Evolutionary conservation across 2,329 filamentous ascomycete genomes (phyloP).

Genomic region (Ophiostoma triangulosporum): DNA sequence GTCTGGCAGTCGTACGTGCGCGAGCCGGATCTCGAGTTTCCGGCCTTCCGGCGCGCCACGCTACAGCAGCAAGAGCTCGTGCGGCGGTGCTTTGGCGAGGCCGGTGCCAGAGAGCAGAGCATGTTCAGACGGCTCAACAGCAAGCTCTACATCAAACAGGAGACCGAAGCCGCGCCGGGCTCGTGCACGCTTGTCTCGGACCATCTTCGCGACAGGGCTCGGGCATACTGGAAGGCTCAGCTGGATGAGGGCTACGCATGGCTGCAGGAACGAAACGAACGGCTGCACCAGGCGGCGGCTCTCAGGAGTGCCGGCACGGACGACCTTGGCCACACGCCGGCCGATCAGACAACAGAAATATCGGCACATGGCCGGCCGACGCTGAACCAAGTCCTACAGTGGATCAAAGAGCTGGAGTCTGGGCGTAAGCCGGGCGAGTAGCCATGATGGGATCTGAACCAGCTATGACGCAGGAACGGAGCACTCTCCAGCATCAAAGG

Average conservation of each 20-base stretch:
- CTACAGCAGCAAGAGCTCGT: constrained; percentile 10
- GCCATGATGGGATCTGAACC: no score
- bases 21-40: constrained; percentile 44
- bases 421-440: neutral
- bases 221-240: constrained; percentile 4
- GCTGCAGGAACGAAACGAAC: neutral
- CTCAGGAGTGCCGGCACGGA: no score
- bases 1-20: constrained; percentile 46
- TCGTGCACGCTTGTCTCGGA: constrained; percentile 2
- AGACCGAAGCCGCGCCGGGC: neutral
- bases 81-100: constrained; percentile 8
- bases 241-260: constrained; percentile 6
- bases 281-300: neutral
- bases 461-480: no score
- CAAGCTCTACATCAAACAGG: constrained; percentile 12
- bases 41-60: constrained; percentile 25
- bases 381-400: neutral
- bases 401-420: constrained; percentile 1
- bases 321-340: neutral
- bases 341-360: neutral
- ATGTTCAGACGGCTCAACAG: constrained; percentile 10
- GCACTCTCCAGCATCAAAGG: no score
- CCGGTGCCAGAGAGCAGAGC: constrained; percentile 8
- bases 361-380: constrained; percentile 6
- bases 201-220: neutral